These are phyloP conservation scores for Leucaena leucocephala DNA, from an alignment of 306 rosid genomes.

Conservation along the genomic window DNA sequence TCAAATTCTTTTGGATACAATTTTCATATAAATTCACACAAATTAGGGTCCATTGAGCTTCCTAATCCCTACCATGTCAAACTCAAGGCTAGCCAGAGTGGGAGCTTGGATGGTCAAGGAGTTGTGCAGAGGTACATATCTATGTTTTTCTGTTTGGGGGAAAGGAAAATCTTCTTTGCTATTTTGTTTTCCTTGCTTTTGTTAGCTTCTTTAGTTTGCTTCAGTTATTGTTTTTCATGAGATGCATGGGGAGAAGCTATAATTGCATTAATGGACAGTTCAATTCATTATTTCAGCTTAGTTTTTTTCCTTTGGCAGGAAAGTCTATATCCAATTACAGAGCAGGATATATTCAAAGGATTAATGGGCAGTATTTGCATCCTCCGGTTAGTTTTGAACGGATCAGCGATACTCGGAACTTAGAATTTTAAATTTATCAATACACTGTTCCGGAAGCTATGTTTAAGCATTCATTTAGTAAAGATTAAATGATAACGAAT, in stretches of 20 bases:
- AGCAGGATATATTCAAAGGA: constrained; percentile 25
- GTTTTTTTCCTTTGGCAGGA: constrained; percentile 38
- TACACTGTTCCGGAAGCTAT: not conserved
- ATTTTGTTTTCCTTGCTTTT: not conserved
- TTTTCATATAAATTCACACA: not conserved
- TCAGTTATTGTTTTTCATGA: not conserved
- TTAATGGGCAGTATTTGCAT: constrained; percentile 21
- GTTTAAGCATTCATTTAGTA: not conserved
- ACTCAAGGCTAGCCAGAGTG: constrained; percentile 19
- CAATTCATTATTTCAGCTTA: not conserved
- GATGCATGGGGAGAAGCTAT: not conserved
- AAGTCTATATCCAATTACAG: constrained; percentile 27
- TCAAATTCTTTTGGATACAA: not conserved
- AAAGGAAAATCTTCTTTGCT: not conserved
- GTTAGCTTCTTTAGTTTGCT: constrained; percentile 2
- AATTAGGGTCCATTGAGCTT: constrained; percentile 1
- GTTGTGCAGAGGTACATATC: constrained; percentile 29
- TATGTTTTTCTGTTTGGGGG: not conserved
- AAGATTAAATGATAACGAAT: not conserved
- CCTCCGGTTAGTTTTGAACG: constrained; percentile 38
- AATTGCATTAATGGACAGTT: not conserved
- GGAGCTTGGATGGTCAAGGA: constrained; percentile 28
- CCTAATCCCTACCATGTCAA: constrained; percentile 11
- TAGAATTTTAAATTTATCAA: not conserved
- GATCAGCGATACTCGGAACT: not conserved